Base-by-base conservation (phyloP, 139 green algal species). In the Zygnema circumcarinatum region DNA sequence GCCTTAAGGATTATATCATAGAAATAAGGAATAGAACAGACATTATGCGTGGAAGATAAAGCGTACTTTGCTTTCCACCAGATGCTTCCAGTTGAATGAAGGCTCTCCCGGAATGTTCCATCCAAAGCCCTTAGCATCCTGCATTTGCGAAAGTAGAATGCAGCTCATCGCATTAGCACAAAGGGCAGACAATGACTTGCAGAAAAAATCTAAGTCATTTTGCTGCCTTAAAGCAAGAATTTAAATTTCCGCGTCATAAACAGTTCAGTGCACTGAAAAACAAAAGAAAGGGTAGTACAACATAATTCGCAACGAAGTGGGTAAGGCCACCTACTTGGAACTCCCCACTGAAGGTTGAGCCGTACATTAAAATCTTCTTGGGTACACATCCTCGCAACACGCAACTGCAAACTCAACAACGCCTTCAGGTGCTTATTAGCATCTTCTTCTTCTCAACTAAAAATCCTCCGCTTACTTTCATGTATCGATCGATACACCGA, bases 281-380 rank as follows among this genome's bases (percentile, higher is more conserved):
- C n/a, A n/a, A n/a, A n/a, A n/a, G n/a, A n/a, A n/a, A n/a, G n/a
- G n/a, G n/a, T n/a, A n/a, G n/a, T n/a, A n/a, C n/a, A n/a, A n/a
- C n/a, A n/a, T n/a, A n/a, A n/a, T n/a, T n/a, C n/a, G n/a, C n/a
- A n/a, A n/a, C n/a, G n/a, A n/a, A n/a, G n/a, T n/a, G n/a, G n/a
- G 54, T 29, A 72, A 72, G 54, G 29, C 54, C 54, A 25, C 25
- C 54, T 16, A 98, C 96, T 54, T 94, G 79, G 83, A 99, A 98
- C 11, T 95, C 87, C 7, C 96, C 93, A 35, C 94, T 84, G 87
- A 97, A 99, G 52, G 94, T 90, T 0, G 93, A 95, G 20, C 87
- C 92, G 76, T 92, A 99, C 81, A 99, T 96, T 69, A 99, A 93
- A 3, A 99, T 94, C 93, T 99, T 99, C 92, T 99, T 99, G 31